These are phyloP conservation scores for Camelina hispida DNA, from an alignment of 345 rosid species.

Conservation along the genomic window DNA sequence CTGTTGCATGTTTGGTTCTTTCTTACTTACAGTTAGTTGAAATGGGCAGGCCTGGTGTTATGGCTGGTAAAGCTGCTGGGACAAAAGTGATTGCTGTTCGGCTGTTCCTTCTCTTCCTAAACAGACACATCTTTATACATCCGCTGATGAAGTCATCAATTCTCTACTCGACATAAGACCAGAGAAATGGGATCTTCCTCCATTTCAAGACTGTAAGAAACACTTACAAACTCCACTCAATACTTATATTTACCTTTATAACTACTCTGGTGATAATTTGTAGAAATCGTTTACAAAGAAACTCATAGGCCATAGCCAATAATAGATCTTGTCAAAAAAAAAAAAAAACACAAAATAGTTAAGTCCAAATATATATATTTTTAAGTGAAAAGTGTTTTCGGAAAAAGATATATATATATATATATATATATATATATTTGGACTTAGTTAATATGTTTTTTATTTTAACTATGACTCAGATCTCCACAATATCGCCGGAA, in stretches of 20 bases:
- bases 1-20: neutral
- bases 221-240: conserved; percentile 29
- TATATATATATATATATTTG: too few relatives aligned
- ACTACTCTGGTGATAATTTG: too few relatives aligned
- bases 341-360: too few relatives aligned
- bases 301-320: too few relatives aligned
- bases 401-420: too few relatives aligned
- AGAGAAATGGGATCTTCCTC: conserved; percentile 89
- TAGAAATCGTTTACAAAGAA: too few relatives aligned
- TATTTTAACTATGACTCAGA: too few relatives aligned
- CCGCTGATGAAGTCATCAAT: conserved; percentile 79
- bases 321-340: too few relatives aligned
- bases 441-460: too few relatives aligned
- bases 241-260: neutral
- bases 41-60: conserved; percentile 70
- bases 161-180: conserved; percentile 81
- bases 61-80: conserved; percentile 87
- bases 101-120: conserved; percentile 91
- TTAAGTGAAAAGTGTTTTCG: too few relatives aligned
- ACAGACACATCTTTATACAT: conserved; percentile 69
- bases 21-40: conserved; percentile 14
- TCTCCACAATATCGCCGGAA: too few relatives aligned
- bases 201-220: conserved; percentile 87
- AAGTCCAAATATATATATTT: too few relatives aligned
- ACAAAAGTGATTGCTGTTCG: conserved; percentile 80